A percentile compares a stretch with the other conserved stretches of the same genome.
Evolutionary conservation across 345 rosid genomes (phyloP).

Genomic region (Jatropha curcas): DNA sequence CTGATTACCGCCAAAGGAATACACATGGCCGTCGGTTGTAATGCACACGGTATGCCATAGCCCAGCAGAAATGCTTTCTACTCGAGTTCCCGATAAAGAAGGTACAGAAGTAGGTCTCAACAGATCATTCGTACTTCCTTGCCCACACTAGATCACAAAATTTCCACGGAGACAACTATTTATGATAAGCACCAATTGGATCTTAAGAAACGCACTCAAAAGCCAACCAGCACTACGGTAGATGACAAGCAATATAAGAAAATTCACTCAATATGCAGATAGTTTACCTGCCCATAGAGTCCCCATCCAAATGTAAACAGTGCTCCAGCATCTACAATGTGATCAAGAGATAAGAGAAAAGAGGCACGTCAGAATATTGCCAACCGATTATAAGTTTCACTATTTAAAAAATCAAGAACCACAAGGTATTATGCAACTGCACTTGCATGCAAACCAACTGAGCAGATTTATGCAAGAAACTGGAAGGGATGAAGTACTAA

Average conservation of each 20-base stretch:
- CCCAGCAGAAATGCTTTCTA: constrained; percentile 68
- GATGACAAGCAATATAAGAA: background rate
- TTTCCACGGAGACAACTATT: background rate
- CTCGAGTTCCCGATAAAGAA: constrained; percentile 44
- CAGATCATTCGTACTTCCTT: constrained; percentile 67
- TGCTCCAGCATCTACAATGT: constrained; percentile 63
- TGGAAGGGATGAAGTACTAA: constrained; percentile 4
- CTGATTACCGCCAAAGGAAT: constrained; percentile 86
- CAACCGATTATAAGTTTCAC: background rate
- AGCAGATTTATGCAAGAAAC: background rate
- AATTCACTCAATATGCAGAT: background rate
- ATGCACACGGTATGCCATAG: constrained; percentile 83
- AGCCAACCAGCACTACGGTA: background rate
- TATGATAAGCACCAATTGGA: background rate
- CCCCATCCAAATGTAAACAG: constrained; percentile 91
- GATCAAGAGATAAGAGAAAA: background rate
- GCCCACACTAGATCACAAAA: constrained; percentile 66
- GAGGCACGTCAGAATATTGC: background rate
- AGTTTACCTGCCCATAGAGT: constrained; percentile 77
- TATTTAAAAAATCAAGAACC: background rate
- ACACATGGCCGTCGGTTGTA: constrained; percentile 59
- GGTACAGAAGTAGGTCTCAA: constrained; percentile 65
- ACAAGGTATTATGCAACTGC: background rate
- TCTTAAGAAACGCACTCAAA: background rate
- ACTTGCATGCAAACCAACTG: background rate